Conservation (phyloP, 176 grass and related monocot species). For the Aechmea fasciata region DNA sequence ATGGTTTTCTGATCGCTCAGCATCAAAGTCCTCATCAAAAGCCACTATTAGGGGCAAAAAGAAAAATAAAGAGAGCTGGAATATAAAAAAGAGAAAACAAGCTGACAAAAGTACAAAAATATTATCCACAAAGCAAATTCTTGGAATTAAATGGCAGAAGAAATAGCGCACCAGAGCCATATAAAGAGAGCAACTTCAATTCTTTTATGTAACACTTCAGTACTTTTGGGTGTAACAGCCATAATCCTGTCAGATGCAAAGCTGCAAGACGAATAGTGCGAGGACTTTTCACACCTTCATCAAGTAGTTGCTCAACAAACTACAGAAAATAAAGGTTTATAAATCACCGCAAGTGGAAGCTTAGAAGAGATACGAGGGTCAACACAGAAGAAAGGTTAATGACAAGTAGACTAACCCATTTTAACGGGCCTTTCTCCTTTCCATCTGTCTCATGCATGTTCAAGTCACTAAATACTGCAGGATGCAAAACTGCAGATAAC, state of each 20-base stretch:
- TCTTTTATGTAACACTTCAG: slow-evolving; percentile 83
- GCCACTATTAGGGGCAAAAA: slow-evolving; percentile 39
- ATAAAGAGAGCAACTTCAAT: slow-evolving; percentile 70
- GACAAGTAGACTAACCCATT: slow-evolving; percentile 63
- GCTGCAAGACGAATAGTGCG: slow-evolving; percentile 77
- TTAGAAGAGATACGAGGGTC: not conserved
- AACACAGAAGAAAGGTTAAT: not conserved
- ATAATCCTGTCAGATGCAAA: slow-evolving; percentile 84
- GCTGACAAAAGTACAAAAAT: slow-evolving; percentile 17
- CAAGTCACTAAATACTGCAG: slow-evolving; percentile 48
- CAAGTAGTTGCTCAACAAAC: slow-evolving; percentile 79
- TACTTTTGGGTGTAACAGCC: slow-evolving; percentile 72
- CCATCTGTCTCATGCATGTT: slow-evolving; percentile 64
- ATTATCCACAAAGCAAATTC: slow-evolving; percentile 9
- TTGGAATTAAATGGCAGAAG: not conserved
- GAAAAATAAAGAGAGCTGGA: slow-evolving; percentile 2
- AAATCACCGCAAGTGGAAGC: slow-evolving; percentile 13
- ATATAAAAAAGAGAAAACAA: slow-evolving; percentile 1
- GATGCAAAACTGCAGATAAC: slow-evolving; percentile 72
- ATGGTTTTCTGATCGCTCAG: slow-evolving; percentile 83
- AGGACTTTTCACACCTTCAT: slow-evolving; percentile 81
- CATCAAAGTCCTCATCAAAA: slow-evolving; percentile 97
- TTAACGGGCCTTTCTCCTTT: slow-evolving; percentile 62
- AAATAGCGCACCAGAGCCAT: slow-evolving; percentile 72
- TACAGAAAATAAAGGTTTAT: slow-evolving; percentile 24